Percentiles rank a stretch among this genome's conserved stretches.
Evolutionary conservation across 306 rosid species (phyloP).

Genomic region (Vigna angularis): DNA sequence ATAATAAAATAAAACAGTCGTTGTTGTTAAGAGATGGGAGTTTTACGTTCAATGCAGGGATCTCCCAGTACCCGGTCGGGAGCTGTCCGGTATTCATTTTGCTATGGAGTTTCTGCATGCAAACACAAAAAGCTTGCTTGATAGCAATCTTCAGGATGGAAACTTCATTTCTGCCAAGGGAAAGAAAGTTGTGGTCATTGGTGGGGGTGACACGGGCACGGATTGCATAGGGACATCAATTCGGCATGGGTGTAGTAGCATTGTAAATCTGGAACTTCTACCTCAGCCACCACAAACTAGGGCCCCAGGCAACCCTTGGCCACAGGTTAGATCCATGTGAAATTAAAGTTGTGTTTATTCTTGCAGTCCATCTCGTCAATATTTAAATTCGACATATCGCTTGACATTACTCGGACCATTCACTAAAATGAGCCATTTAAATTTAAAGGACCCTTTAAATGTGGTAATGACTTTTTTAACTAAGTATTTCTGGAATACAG

Average conservation of each 20-base stretch:
- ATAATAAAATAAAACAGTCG: neutral
- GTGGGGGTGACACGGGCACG: constrained; percentile 27
- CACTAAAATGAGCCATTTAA: neutral
- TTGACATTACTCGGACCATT: neutral
- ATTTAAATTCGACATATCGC: neutral
- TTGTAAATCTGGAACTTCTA: constrained; percentile 19
- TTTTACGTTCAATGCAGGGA: constrained; percentile 15
- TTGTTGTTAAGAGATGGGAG: constrained; percentile 13
- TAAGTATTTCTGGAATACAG: constrained; percentile 55
- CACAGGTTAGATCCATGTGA: constrained; percentile 23
- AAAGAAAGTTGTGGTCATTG: constrained; percentile 27
- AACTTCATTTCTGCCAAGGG: constrained; percentile 23
- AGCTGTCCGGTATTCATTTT: constrained; percentile 65
- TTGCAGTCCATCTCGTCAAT: neutral
- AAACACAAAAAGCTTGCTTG: constrained; percentile 96
- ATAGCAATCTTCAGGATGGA: constrained; percentile 62
- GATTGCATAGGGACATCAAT: constrained; percentile 94
- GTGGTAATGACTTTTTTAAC: constrained; percentile 4
- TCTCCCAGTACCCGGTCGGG: constrained; percentile 26
- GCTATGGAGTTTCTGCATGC: constrained; percentile 98
- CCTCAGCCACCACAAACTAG: constrained; percentile 26
- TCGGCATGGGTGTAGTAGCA: constrained; percentile 31
- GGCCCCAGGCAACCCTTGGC: constrained; percentile 24
- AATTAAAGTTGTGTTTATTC: neutral
- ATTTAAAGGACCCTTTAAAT: neutral